Conservation (phyloP, 2,329 filamentous ascomycete genomes). For the Fusarium marasasianum region DNA sequence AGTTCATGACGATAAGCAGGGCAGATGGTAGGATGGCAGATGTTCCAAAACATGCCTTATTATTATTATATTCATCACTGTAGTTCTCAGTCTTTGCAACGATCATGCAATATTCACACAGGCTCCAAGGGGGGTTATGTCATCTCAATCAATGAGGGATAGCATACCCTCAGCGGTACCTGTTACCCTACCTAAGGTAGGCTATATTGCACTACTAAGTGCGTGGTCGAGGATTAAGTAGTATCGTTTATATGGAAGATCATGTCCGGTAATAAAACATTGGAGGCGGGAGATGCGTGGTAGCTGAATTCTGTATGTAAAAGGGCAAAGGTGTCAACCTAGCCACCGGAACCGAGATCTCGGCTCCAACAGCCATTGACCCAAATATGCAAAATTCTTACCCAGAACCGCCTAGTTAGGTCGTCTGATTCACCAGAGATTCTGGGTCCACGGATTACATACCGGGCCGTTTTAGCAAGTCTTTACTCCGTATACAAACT, state of each 20-base stretch:
- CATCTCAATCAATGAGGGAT: neutral
- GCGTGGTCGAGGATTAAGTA: neutral
- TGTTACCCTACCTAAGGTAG: neutral
- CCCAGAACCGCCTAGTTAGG: slow-evolving; percentile 12
- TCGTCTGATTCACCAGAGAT: neutral
- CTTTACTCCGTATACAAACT: neutral
- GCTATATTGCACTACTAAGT: neutral
- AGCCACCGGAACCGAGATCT: slow-evolving; percentile 24
- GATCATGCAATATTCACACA: neutral
- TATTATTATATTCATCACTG: neutral
- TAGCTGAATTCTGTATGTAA: neutral
- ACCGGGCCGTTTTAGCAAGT: neutral
- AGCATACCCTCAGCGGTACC: neutral
- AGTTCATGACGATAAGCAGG: neutral
- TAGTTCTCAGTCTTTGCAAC: neutral
- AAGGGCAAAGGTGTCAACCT: neutral
- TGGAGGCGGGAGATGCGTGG: neutral
- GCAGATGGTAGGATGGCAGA: neutral
- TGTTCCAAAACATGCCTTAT: neutral
- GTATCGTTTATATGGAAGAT: slow-evolving; percentile 17
- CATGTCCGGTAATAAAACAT: slow-evolving; percentile 26
- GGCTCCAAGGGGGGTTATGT: neutral
- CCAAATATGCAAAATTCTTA: slow-evolving; percentile 12
- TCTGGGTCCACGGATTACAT: neutral
- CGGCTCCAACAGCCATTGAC: neutral